Base-by-base conservation (phyloP, 2,329 filamentous ascomycete species). In the Chaetomium sp. region DNA sequence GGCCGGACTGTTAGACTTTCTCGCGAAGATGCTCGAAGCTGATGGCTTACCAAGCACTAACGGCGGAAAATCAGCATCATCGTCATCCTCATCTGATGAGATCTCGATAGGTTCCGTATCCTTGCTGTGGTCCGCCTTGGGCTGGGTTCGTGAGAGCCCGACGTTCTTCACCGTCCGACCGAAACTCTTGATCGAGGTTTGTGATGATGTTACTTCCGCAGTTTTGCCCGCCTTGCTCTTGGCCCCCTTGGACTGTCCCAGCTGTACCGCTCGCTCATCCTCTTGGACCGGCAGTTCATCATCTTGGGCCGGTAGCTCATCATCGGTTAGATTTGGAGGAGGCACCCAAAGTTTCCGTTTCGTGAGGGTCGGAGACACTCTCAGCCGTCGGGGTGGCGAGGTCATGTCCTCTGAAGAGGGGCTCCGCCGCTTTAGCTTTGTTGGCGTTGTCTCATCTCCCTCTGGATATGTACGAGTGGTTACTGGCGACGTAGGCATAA, bases 221-320 rank as follows among this genome's bases (percentile, higher is more conserved):
- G 27, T 34, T 12, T 55, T 47, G 11, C 58, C 52, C 9, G 55
- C 57, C 1, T 57, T 56, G 43, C 61, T 64, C 49, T 62, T 65
- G 19, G 53, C 57, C 49, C 57, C 53, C 49, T 62, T 65, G 47
- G 61, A 59, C 2, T 59, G 54, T 27, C 59, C 49, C 2, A 55
- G 6, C 36, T 53, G 52, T 34, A 45, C 49, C 12, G n/a, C 32
- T 32, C 46, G 46, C 27, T 42, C 45, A 27, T 27, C 19, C 19
- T 27, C 19, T 27, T 33, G 41, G 4, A n/a, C 35, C 32, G n/a
- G 35, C 32, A 10, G 40, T 33, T 44, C 38, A 34, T 75, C 73
- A 42, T 66, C 66, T 43, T 77, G 77, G 36, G 68, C 60, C 14
- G 76, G 75, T 32, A 70, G 71, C 19, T 68, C 37, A 12, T 27